Evolutionary conservation across 2,329 filamentous ascomycete species (phyloP).

Genomic region (Hirsutella rhossiliensis): DNA sequence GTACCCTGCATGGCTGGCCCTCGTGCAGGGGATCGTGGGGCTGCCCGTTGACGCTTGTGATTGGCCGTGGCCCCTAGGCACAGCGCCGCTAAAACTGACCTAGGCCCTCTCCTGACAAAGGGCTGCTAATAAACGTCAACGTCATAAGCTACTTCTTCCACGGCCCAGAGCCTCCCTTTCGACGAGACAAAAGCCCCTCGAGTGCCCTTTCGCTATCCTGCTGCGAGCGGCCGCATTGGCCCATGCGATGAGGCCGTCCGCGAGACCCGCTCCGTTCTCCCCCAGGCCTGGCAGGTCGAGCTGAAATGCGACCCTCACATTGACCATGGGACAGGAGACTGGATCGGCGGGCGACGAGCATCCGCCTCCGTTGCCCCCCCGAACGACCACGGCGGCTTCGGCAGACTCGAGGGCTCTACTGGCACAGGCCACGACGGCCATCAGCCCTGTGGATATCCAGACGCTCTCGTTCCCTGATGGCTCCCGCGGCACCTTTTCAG

Average conservation of each 20-base stretch:
- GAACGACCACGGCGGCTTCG: conserved; percentile 16
- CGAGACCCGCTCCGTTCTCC: not conserved
- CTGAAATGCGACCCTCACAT: conserved; percentile 16
- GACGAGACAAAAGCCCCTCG: not conserved
- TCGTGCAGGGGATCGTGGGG: not conserved
- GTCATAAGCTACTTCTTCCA: no score
- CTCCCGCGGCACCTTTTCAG: conserved; percentile 50
- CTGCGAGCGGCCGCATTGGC: not conserved
- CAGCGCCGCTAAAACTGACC: no score
- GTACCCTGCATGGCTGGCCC: not conserved
- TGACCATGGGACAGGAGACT: conserved; percentile 16
- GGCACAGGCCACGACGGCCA: conserved; percentile 68
- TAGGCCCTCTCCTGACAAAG: no score
- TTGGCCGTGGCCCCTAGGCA: no score
- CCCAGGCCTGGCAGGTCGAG: not conserved
- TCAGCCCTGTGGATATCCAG: conserved; percentile 72
- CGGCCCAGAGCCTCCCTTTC: not conserved
- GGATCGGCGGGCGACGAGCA: conserved; percentile 26
- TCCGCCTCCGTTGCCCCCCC: conserved; percentile 43
- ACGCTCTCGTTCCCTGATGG: conserved; percentile 63
- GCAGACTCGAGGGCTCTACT: conserved; percentile 29
- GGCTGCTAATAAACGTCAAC: no score
- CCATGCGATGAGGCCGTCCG: not conserved
- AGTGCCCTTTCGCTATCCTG: not conserved
- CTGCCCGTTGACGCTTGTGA: no score